Evolutionary conservation across 257 asterid genomes (phyloP).

Genomic region (Nicotiana paniculata): DNA sequence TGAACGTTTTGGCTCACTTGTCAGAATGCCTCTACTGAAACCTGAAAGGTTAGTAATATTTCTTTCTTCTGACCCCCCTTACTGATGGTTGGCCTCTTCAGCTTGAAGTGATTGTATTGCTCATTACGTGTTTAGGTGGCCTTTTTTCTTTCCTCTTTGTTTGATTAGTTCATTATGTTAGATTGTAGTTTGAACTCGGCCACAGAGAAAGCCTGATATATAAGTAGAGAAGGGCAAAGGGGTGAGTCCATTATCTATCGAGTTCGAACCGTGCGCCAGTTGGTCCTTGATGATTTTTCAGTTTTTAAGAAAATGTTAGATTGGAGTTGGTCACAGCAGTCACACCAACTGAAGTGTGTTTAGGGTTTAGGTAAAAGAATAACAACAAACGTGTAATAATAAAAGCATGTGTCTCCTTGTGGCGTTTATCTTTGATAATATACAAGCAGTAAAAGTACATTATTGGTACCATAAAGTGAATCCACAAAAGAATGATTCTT

Average conservation of each 20-base stretch:
- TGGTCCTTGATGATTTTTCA: not conserved
- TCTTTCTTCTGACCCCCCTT: not conserved
- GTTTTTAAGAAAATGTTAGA: not conserved
- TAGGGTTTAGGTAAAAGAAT: no score
- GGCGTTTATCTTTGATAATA: no score
- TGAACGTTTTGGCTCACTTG: conserved; percentile 88
- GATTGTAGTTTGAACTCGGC: not conserved
- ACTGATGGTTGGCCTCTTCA: not conserved
- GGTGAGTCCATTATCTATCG: not conserved
- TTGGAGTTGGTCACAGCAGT: not conserved
- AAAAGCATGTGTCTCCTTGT: no score
- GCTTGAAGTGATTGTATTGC: not conserved
- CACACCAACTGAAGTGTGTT: not conserved
- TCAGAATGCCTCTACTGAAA: conserved; percentile 82
- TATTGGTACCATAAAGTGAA: no score
- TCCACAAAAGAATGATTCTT: no score
- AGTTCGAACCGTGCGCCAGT: not conserved
- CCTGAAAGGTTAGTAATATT: conserved; percentile 53
- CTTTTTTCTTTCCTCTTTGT: not conserved
- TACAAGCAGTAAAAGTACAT: no score
- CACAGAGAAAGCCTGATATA: no score
- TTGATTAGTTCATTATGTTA: not conserved
- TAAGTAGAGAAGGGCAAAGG: no score
- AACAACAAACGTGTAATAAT: no score
- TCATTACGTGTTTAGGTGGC: not conserved